Base-by-base conservation (phyloP, 176 grass and related monocot species). In the Themeda triandra region DNA sequence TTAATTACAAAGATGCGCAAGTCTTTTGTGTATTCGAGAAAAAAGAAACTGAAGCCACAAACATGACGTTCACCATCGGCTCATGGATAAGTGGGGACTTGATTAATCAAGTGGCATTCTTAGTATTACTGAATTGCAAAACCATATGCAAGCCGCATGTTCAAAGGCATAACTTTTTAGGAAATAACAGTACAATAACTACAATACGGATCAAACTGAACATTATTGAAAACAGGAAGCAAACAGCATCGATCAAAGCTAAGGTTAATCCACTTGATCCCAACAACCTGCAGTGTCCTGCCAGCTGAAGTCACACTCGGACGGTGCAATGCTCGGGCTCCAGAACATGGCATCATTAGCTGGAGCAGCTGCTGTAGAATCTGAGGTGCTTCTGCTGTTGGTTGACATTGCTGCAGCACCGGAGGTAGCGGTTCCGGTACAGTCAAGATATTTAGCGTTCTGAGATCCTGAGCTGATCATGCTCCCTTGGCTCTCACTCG, bases 401-500 rank as follows among this genome's bases (percentile, higher is more conserved):
- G 77, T 66, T 18, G 78, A 53, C 64, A 81, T 69, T 10, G 65
- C 65, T 39, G 25, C 53, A 11, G 25, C 64, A 71, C 65, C 72
- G 19, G 88, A 89, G 40, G 78, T 86, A 70, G 78, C 70, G 8
- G 77, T 81, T 81, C 82, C 82, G 15, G 66, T 63, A 46, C 18
- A 39, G 31, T 85, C 70, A 63, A 77, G 30, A 71, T 89, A 81
- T 24, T 51, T 75, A 7, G 31, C 40, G 18, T 64, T 70, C 58
- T 81, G 82, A 29, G 82, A 70, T 10, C 77, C 87, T 23, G 83
- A 85, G 71, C 87, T 85, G 39, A 89, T 85, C 69, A 89, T 85
- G 83, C 87, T 89, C 68, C 37, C 84, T 45, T 74, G 77, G 30
- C 84, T 86, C 24, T 74, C 77, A 73, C 42, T 80, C 44, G 3